Evolutionary conservation across 345 rosid species (phyloP), one percentile per base, ranked within the genome.

Genomic region (Brassica nigra): DNA sequence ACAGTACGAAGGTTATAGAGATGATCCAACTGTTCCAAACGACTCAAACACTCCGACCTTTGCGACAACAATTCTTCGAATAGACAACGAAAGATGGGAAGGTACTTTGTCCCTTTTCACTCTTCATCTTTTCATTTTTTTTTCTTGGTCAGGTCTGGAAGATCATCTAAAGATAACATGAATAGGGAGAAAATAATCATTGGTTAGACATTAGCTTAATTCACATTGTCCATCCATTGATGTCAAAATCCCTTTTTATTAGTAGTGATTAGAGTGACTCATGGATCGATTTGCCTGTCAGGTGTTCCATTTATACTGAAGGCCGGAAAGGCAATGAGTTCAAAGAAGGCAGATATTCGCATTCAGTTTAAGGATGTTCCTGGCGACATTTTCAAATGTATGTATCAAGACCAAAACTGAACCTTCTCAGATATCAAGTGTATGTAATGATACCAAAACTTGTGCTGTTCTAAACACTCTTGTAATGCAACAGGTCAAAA

Each of bases 21-120:
- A 95, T 63, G 99, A 95, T 76, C 91, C 98, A 66, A 95, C 99
- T 68, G 98, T 93, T 81, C 99, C 99, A 18, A 88, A 91, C 74
- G 80, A 82, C 81, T 95, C 99, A 20, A 92, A 92, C 84, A 95
- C 97, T 68, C 97, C 99, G 70, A 95, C 97, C 0, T 95, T 95
- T 85, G 98, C 99, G 49, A 89, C 95, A 70, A 80, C 86, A 47
- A 80, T 95, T 77, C 91, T 95, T 59, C 93, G 86, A 52, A 91
- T 95, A 64, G 90, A 95, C 81, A 95, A 95, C 63, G 97, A 93
- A 89, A 88, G 99, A 89, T 95, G 99, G 99, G 99, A 95, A 89
- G 99, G 99, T 95, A 82, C 31, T 70, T 7, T 57, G 34, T 11
- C 44, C 7, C 8, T 2, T 2, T 29, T 63, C 70, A 28, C 42